phyloP scores from a whole-genome alignment of 805 yeast genomes.

The Scheffersomyces coipomensis region DNA sequence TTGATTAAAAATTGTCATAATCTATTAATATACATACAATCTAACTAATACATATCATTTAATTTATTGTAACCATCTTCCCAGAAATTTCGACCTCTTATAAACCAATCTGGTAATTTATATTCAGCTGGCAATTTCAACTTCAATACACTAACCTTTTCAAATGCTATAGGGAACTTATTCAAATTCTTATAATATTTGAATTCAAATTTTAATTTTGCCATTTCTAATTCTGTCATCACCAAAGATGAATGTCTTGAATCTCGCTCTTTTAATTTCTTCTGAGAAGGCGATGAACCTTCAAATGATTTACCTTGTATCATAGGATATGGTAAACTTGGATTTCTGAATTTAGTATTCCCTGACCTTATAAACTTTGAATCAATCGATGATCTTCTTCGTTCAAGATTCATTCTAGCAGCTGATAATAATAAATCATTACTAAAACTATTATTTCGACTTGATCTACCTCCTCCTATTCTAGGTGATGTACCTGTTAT shows the following conservation, averaged over 20 bases:
- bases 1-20: background rate
- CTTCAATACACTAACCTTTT: constrained; percentile 38
- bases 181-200: constrained; percentile 43
- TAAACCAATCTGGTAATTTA: constrained; percentile 76
- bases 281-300: constrained; percentile 4
- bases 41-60: constrained; percentile 1
- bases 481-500: constrained; percentile 34
- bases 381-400: constrained; percentile 34
- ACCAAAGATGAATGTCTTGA: background rate
- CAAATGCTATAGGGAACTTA: constrained; percentile 27
- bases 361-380: constrained; percentile 22
- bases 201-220: constrained; percentile 22
- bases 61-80: constrained; percentile 28
- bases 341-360: constrained; percentile 15
- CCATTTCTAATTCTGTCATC: background rate
- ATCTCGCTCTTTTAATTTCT: constrained; percentile 3
- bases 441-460: constrained; percentile 21
- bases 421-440: constrained; percentile 14
- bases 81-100: constrained; percentile 63
- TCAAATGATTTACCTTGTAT: constrained; percentile 3
- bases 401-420: constrained; percentile 17
- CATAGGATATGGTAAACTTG: constrained; percentile 4
- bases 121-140: constrained; percentile 60
- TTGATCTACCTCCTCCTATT: constrained; percentile 10
- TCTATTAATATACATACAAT: background rate